These are phyloP conservation scores for Leucocoprinus sp. DNA, from an alignment of 768 basidiomycete genomes.

Conservation along the genomic window DNA sequence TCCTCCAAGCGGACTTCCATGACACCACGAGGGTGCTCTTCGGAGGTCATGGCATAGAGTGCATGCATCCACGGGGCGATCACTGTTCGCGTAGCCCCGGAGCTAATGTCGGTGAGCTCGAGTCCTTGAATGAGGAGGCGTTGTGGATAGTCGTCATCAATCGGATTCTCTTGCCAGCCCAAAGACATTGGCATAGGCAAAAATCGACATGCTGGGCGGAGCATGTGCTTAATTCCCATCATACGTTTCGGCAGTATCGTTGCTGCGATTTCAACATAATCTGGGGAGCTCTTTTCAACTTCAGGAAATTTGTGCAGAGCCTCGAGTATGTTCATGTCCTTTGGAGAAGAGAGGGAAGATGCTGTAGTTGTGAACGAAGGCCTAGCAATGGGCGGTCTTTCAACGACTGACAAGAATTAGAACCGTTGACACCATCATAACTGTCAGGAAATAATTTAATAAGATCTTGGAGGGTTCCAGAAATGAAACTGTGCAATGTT, in stretches of 20 bases:
- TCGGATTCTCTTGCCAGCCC: constrained; percentile 9
- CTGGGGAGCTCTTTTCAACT: background rate
- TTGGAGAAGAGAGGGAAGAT: too few relatives aligned
- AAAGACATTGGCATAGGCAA: constrained; percentile 9
- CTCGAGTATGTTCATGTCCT: too few relatives aligned
- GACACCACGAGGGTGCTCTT: constrained; percentile 3
- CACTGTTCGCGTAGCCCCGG: constrained; percentile 4
- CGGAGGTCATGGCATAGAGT: constrained; percentile 3
- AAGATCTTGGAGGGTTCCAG: background rate
- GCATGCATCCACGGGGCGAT: constrained; percentile 10
- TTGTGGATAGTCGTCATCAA: constrained; percentile 10
- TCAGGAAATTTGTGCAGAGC: too few relatives aligned
- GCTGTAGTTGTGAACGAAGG: too few relatives aligned
- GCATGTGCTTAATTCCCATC: constrained; percentile 7
- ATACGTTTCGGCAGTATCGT: constrained; percentile 9
- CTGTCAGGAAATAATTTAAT: too few relatives aligned
- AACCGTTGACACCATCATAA: background rate
- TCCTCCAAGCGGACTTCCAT: constrained; percentile 4
- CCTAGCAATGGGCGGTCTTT: too few relatives aligned
- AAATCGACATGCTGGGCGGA: constrained; percentile 7
- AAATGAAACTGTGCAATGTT: background rate
- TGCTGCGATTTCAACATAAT: constrained; percentile 7
- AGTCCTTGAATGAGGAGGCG: constrained; percentile 2
- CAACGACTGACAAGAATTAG: background rate
- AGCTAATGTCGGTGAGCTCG: constrained; percentile 6